Conservation (phyloP, 2,329 filamentous ascomycete species). For the Blumeria hordei region DNA sequence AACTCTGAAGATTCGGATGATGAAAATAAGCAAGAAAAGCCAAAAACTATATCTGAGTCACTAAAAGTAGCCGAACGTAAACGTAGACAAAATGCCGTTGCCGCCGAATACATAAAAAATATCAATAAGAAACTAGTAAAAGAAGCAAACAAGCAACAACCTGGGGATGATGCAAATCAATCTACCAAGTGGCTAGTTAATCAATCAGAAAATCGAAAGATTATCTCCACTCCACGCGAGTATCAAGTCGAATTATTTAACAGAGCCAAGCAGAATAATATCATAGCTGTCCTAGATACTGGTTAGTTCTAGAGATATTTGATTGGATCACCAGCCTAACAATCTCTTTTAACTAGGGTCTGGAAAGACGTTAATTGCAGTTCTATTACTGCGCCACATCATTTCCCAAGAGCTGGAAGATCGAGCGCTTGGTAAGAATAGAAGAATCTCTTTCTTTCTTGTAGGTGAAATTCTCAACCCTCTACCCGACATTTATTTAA, state of each 20-base stretch:
- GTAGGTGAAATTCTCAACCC: conserved; percentile 18
- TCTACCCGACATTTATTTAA: conserved; percentile 3
- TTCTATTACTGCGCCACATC: conserved; percentile 52
- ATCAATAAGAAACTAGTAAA: conserved; percentile 9
- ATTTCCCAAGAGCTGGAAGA: conserved; percentile 56
- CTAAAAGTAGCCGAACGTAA: conserved; percentile 23
- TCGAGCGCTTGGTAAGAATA: conserved; percentile 30
- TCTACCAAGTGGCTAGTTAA: conserved; percentile 14
- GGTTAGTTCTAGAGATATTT: conserved; percentile 20
- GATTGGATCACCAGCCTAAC: background rate
- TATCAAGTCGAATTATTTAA: conserved; percentile 89
- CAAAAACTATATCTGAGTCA: conserved; percentile 14
- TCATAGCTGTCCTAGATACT: conserved; percentile 85
- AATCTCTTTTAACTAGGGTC: conserved; percentile 31
- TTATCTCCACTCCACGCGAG: conserved; percentile 59
- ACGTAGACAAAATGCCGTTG: conserved; percentile 24
- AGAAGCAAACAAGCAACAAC: conserved; percentile 6
- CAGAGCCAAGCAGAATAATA: conserved; percentile 60
- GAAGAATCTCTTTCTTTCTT: conserved; percentile 62
- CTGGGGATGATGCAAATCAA: conserved; percentile 10
- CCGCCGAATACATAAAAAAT: conserved; percentile 21
- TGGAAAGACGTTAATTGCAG: conserved; percentile 91
- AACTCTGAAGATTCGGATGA: conserved; percentile 1
- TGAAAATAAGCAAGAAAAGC: conserved; percentile 6
- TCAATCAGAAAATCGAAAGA: conserved; percentile 19